Evolutionary conservation across 768 basidiomycete species (phyloP).

Genomic region (Leucocoprinus leucothites): DNA sequence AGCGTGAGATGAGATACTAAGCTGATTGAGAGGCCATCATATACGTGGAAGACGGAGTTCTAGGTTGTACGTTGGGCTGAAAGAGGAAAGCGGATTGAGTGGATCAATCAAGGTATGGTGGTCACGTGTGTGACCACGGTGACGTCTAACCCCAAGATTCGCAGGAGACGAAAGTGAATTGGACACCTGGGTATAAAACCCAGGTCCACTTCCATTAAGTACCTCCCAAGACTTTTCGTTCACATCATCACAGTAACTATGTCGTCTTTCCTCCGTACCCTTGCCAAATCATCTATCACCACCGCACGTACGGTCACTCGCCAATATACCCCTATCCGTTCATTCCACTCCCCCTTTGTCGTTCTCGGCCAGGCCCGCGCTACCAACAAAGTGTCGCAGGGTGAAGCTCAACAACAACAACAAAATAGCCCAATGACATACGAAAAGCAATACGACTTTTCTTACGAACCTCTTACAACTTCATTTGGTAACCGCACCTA

Average conservation of each 20-base stretch:
- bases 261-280: constrained; percentile 27
- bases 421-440: constrained; percentile 36
- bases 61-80: no score
- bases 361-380: constrained; percentile 37
- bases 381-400: constrained; percentile 38
- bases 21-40: background rate
- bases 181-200: constrained; percentile 14
- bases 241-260: constrained; percentile 17
- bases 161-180: constrained; percentile 7
- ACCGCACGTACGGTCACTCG: constrained; percentile 17
- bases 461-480: constrained; percentile 43
- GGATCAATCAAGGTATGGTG: background rate
- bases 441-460: constrained; percentile 59
- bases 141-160: constrained; percentile 17
- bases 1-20: no score
- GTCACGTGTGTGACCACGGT: constrained; percentile 11
- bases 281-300: constrained; percentile 21
- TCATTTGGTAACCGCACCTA: constrained; percentile 55
- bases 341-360: constrained; percentile 66
- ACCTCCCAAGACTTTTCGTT: no score
- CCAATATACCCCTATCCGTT: constrained; percentile 31
- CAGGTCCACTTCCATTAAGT: no score
- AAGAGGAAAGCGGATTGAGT: no score
- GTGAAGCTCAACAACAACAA: constrained; percentile 28
- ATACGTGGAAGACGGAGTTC: no score